Base-by-base conservation (phyloP, 192 early-diverging fungal genomes). In the Spizellomyces sp. region DNA sequence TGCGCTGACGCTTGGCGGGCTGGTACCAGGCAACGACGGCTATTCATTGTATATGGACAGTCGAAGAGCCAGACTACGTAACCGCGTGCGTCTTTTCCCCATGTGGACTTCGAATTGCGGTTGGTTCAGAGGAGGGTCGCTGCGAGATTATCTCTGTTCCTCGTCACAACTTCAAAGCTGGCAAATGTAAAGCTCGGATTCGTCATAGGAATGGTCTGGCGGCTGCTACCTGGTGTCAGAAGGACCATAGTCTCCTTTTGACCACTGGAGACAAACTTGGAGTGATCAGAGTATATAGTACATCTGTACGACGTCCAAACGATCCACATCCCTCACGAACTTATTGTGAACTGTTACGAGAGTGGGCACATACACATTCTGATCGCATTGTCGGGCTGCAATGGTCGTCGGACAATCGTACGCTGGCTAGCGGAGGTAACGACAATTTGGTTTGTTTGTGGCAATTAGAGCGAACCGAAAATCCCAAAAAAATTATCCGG, bases 221-320 rank as follows among this genome's bases (percentile, higher is more conserved):
- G 5, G 90, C 92, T 0, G 85, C 88, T 0, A 50, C 93, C 52
- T 87, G 90, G 12, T 94, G 91, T 90, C 80, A 91, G 60, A 82
- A 86, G 22, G 85, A 89, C 61, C 22, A 59, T 9, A 45, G 62
- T 22, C 44, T 60, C 12, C 77, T 90, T 41, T 70, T 96, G 1
- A 85, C 90, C 45, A 88, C 90, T 1, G 94, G 94, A 4, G 89
- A 89, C 70, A 84, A 86, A 58, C 90, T 93, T 77, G 93, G 93
- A n/a, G 87, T 81, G 43, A 94, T 96, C 73, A 90, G 87, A 81
- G 83, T 93, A 69, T 94, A 96, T 56, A 91, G 95, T 62, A 90
- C 93, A 1, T 89, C 68, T 4, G 68, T 22, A 22, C 56, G 59
- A 17, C 68, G 68, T 9, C 7, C 66, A 5, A 42, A 42, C 58